Conservation (phyloP, 2,329 filamentous ascomycete species). For the Calonectria henricotiae region DNA sequence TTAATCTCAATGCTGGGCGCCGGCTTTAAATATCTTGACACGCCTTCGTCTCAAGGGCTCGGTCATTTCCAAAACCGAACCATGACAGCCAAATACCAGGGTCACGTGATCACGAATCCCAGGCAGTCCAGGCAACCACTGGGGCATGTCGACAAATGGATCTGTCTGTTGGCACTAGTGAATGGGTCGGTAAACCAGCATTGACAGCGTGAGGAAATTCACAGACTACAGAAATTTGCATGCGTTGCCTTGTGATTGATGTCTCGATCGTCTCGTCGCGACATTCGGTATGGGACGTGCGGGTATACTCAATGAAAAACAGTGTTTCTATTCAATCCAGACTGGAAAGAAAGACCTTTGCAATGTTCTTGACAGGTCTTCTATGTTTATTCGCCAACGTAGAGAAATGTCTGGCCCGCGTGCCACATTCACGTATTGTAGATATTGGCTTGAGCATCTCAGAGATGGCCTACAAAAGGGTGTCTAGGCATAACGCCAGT, state of each 20-base stretch:
- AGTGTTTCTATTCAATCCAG: too few species aligned
- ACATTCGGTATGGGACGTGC: too few species aligned
- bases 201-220: background rate
- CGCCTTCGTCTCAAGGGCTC: background rate
- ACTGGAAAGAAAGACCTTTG: too few species aligned
- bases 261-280: background rate
- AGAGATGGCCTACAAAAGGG: too few species aligned
- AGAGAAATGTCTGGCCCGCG: too few species aligned
- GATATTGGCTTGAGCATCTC: too few species aligned
- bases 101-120: background rate
- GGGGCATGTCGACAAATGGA: background rate
- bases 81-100: too few species aligned
- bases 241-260: background rate
- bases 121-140: constrained; percentile 12
- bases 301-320: too few species aligned
- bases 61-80: background rate
- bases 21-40: background rate
- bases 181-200: background rate
- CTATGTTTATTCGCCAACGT: too few species aligned
- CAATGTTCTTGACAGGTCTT: too few species aligned
- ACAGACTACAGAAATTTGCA: background rate
- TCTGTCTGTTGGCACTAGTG: background rate
- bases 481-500: too few species aligned
- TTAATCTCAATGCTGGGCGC: background rate
- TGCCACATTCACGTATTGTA: too few species aligned